A percentile compares a stretch with the other conserved stretches of the same genome.
phyloP scores from a whole-genome alignment of 1,139 yeast genomes.

The Pichia sp. region DNA sequence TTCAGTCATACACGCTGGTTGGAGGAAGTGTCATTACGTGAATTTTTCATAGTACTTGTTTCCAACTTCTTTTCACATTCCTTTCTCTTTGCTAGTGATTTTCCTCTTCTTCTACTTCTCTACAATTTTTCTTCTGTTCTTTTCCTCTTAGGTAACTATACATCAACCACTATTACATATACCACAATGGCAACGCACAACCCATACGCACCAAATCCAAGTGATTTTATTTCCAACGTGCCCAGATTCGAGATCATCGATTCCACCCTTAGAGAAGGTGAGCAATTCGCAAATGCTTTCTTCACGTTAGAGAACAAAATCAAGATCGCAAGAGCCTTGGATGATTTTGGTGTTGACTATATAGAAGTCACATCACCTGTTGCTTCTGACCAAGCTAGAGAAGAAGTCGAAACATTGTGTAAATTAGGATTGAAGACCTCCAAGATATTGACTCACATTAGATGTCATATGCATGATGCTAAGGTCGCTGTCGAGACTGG shows the following conservation, averaged over 20 bases:
- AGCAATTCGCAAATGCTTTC: conserved; percentile 54
- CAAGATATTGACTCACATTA: conserved; percentile 49
- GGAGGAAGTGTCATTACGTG: too few relatives aligned
- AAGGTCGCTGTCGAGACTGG: conserved; percentile 53
- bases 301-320: conserved; percentile 48
- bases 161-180: background rate
- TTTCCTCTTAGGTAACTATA: background rate
- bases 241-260: conserved; percentile 46
- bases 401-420: conserved; percentile 52
- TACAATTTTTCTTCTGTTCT: background rate
- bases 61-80: too few relatives aligned
- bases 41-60: too few relatives aligned
- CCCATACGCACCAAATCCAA: conserved; percentile 57
- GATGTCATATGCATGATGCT: conserved; percentile 58
- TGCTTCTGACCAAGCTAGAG: conserved; percentile 49
- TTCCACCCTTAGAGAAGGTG: conserved; percentile 54
- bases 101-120: background rate
- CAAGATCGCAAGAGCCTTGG: conserved; percentile 50
- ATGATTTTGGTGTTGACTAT: conserved; percentile 54
- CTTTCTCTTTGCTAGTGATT: background rate
- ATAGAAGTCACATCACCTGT: conserved; percentile 54
- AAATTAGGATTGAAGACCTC: conserved; percentile 46
- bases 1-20: too few relatives aligned
- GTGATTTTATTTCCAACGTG: conserved; percentile 49
- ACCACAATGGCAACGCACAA: conserved; percentile 23